These are phyloP conservation scores for Plectosphaerella sp. DNA, from an alignment of 2,329 filamentous ascomycete species.

Conservation along the genomic window DNA sequence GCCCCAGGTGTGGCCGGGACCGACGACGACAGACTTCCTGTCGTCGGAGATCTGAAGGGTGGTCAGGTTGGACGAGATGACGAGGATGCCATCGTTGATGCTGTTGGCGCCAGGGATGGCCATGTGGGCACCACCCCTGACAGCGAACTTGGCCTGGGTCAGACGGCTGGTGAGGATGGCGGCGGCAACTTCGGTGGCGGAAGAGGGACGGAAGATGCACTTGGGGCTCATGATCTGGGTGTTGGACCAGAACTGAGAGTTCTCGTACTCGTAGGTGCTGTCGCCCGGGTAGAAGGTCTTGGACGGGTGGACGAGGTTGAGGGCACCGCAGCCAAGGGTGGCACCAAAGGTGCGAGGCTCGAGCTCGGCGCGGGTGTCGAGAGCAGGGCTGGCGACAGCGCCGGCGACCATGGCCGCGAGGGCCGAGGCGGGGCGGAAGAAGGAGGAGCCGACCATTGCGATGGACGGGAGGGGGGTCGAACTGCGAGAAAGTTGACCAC, in stretches of 20 bases:
- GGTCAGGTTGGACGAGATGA: slow-evolving; percentile 30
- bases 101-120: slow-evolving; percentile 16
- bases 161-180: slow-evolving; percentile 17
- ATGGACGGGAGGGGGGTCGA: neutral
- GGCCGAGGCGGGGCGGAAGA: neutral
- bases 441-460: neutral
- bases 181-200: slow-evolving; percentile 19
- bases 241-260: slow-evolving; percentile 3
- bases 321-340: slow-evolving; percentile 2
- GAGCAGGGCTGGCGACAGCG: neutral
- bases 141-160: slow-evolving; percentile 22
- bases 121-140: slow-evolving; percentile 27
- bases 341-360: neutral
- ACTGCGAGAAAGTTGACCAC: neutral
- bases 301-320: neutral
- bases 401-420: neutral
- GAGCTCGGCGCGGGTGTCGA: neutral
- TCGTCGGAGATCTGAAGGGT: slow-evolving; percentile 22
- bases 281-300: slow-evolving; percentile 4
- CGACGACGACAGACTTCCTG: slow-evolving; percentile 16
- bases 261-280: slow-evolving; percentile 1
- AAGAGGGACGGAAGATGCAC: slow-evolving; percentile 19
- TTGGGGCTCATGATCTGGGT: slow-evolving; percentile 5
- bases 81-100: slow-evolving; percentile 21
- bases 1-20: slow-evolving; percentile 23